Evolutionary conservation across 2,329 filamentous ascomycete genomes (phyloP).

Genomic region (Cordyceps fumosorosea): DNA sequence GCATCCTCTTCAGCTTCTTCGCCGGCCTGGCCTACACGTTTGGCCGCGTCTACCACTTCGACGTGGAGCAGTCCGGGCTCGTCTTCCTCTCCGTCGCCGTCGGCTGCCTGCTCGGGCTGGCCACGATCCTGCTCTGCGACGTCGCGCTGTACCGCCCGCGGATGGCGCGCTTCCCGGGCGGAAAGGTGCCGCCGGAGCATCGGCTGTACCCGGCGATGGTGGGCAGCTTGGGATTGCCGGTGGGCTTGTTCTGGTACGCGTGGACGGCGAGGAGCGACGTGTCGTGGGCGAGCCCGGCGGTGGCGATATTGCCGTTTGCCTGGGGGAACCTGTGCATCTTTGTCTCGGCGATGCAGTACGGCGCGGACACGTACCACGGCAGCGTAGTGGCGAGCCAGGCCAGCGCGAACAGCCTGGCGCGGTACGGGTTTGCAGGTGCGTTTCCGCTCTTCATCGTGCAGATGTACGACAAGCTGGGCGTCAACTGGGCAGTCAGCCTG

Average conservation of each 20-base stretch:
- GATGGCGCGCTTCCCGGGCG: constrained; percentile 24
- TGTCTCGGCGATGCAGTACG: constrained; percentile 45
- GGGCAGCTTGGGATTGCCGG: constrained; percentile 45
- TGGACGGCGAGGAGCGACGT: constrained; percentile 44
- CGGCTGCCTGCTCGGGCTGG: constrained; percentile 37
- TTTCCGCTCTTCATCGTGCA: constrained; percentile 58
- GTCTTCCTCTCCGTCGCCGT: constrained; percentile 40
- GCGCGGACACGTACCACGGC: constrained; percentile 49
- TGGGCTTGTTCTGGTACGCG: constrained; percentile 54
- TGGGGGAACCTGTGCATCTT: constrained; percentile 57
- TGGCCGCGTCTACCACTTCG: constrained; percentile 37
- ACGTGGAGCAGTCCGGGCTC: constrained; percentile 33
- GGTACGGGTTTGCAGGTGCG: constrained; percentile 48
- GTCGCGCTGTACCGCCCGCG: constrained; percentile 34
- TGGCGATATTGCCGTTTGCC: constrained; percentile 49
- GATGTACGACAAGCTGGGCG: constrained; percentile 39
- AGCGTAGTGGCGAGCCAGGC: constrained; percentile 50
- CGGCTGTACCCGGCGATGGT: constrained; percentile 54
- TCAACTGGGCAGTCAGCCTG: constrained; percentile 41
- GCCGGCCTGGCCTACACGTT: constrained; percentile 45
- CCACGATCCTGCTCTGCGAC: constrained; percentile 37
- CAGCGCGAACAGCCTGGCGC: constrained; percentile 51
- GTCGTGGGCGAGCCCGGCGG: constrained; percentile 44
- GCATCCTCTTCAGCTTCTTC: constrained; percentile 47
- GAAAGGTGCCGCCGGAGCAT: constrained; percentile 45